phyloP scores from a whole-genome alignment of 768 basidiomycete genomes.

The Myochromella boudieri region DNA sequence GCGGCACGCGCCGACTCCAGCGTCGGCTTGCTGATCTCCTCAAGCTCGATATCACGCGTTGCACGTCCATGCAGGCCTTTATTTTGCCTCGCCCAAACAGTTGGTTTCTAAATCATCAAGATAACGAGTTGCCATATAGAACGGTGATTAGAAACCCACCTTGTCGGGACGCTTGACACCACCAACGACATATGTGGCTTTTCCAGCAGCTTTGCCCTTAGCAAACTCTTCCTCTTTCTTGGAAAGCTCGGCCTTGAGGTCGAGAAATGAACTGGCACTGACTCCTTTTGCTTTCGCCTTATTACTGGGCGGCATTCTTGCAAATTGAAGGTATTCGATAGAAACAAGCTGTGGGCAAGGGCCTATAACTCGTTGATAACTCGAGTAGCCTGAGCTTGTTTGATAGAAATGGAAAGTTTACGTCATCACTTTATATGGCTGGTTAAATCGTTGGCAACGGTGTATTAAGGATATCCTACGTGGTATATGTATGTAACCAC shows the following conservation, averaged over 20 bases:
- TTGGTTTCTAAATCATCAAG: slow-evolving; percentile 58
- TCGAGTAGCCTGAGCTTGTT: neutral
- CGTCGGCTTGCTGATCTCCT: slow-evolving; percentile 66
- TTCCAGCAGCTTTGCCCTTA: slow-evolving; percentile 59
- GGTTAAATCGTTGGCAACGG: too few species aligned
- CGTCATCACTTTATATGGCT: too few species aligned
- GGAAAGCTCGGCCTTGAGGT: slow-evolving; percentile 72
- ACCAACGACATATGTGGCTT: slow-evolving; percentile 51
- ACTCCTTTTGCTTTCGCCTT: slow-evolving; percentile 71
- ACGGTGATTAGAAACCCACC: slow-evolving; percentile 36
- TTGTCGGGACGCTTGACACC: slow-evolving; percentile 70
- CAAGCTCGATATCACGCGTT: slow-evolving; percentile 67
- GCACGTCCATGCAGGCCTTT: slow-evolving; percentile 69
- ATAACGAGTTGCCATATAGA: neutral
- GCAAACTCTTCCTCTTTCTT: slow-evolving; percentile 61
- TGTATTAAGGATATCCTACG: slow-evolving; percentile 7
- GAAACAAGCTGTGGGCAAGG: too few species aligned
- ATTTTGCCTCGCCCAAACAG: slow-evolving; percentile 75
- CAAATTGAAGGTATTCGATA: too few species aligned
- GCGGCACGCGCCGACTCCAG: slow-evolving; percentile 70
- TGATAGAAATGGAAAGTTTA: too few species aligned
- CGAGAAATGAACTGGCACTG: slow-evolving; percentile 76
- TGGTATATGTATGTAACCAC: slow-evolving; percentile 12
- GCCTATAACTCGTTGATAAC: too few species aligned
- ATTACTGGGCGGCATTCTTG: slow-evolving; percentile 30